A percentile compares a stretch with the other conserved stretches of the same genome.
These are phyloP conservation scores for Mycena kentingensis DNA, from an alignment of 768 basidiomycete genomes.

Conservation along the genomic window DNA sequence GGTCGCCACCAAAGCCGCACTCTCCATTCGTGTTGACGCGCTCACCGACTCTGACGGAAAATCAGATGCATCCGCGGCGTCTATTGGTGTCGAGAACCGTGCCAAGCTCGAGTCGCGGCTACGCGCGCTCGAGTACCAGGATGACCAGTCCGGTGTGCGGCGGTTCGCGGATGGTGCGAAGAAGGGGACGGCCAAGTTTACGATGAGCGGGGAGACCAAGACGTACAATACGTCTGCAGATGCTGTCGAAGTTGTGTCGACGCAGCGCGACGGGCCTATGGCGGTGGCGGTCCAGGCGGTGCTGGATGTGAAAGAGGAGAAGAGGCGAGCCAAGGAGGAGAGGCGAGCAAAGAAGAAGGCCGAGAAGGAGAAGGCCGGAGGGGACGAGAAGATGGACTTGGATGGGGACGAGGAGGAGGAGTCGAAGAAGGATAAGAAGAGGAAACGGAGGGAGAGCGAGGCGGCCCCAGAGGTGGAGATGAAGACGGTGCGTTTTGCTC, in stretches of 20 bases:
- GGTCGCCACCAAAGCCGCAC: conserved; percentile 97
- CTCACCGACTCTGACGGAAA: conserved; percentile 91
- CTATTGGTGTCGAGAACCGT: conserved; percentile 91
- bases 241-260: conserved; percentile 77
- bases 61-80: conserved; percentile 76
- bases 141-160: conserved; percentile 71
- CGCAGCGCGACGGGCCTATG: conserved; percentile 80
- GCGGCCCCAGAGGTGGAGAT: conserved; percentile 36
- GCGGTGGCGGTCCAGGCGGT: conserved; percentile 74
- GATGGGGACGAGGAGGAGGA: conserved; percentile 32
- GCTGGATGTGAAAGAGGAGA: conserved; percentile 85
- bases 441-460: conserved; percentile 60
- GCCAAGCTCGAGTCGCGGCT: conserved; percentile 94
- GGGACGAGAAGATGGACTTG: conserved; percentile 47
- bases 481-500: conserved; percentile 32
- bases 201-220: conserved; percentile 75
- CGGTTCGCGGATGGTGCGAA: conserved; percentile 61
- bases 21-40: conserved; percentile 97
- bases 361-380: conserved; percentile 42
- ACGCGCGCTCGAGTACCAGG: conserved; percentile 83
- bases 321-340: conserved; percentile 79
- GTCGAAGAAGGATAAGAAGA: conserved; percentile 39
- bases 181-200: conserved; percentile 73
- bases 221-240: conserved; percentile 89
- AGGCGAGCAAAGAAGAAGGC: conserved; percentile 69